phyloP scores from a whole-genome alignment of 164 flowering plant species.

The Berberis vulgaris region DNA sequence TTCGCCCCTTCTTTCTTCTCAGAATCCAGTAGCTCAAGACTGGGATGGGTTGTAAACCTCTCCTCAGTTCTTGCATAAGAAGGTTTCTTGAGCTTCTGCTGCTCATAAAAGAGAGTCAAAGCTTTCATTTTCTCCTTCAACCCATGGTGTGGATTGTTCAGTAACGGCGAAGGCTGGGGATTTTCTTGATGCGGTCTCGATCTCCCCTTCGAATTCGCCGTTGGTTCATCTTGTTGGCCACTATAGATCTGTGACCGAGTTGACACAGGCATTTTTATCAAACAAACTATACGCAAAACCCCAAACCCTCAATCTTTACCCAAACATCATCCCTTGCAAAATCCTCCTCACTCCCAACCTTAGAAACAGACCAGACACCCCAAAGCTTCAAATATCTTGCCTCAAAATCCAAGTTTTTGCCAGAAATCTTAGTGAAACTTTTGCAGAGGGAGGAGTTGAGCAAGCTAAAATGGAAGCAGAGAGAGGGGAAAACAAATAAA shows the following conservation, averaged over 20 bases:
- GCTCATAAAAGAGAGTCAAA: constrained; percentile 69
- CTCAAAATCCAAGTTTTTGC: neutral
- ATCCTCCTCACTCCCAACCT: neutral
- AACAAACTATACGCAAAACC: neutral
- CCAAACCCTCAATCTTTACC: constrained; percentile 6
- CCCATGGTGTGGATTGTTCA: constrained; percentile 73
- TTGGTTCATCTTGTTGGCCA: constrained; percentile 24
- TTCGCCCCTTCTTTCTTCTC: constrained; percentile 26
- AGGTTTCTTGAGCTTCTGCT: constrained; percentile 53
- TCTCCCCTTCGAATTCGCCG: constrained; percentile 17
- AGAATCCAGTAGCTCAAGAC: constrained; percentile 34
- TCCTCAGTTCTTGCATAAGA: constrained; percentile 19
- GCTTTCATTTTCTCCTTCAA: constrained; percentile 89
- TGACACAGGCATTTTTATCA: constrained; percentile 52
- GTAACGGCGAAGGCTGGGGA: constrained; percentile 13
- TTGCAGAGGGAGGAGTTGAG: neutral
- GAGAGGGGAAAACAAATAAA: neutral
- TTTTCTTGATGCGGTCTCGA: constrained; percentile 27
- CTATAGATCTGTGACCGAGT: constrained; percentile 46
- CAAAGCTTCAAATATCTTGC: neutral
- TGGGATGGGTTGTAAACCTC: constrained; percentile 37
- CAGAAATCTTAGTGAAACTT: neutral
- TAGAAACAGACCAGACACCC: neutral
- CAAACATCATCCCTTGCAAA: constrained; percentile 16
- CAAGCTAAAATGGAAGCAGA: neutral